Evolutionary conservation across 2,329 filamentous ascomycete species (phyloP).

Genomic region (Aspergillus glaucus): DNA sequence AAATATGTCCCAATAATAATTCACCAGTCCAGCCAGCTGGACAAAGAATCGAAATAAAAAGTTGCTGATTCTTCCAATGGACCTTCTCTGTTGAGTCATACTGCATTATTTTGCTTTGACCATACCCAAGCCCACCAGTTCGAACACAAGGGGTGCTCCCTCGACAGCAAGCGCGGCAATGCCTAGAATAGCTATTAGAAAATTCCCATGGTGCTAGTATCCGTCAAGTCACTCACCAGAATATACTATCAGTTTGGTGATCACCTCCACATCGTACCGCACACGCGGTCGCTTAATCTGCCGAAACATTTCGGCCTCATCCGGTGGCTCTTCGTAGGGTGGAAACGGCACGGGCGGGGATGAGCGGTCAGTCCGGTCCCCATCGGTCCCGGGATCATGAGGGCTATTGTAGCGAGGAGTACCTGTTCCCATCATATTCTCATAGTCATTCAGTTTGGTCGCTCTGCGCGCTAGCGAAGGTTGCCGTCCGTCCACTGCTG

Average conservation of each 20-base stretch:
- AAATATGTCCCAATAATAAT: neutral
- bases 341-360: slow-evolving; percentile 20
- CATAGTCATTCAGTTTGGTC: slow-evolving; percentile 56
- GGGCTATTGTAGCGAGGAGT: slow-evolving; percentile 32
- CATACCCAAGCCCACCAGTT: slow-evolving; percentile 34
- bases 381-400: slow-evolving; percentile 19
- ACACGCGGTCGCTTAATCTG: slow-evolving; percentile 79
- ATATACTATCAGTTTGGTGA: slow-evolving; percentile 95
- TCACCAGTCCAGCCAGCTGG: slow-evolving; percentile 6
- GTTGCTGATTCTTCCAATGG: neutral
- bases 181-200: slow-evolving; percentile 43
- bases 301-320: slow-evolving; percentile 76
- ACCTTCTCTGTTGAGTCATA: neutral
- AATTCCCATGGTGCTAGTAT: neutral
- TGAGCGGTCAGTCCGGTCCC: slow-evolving; percentile 21
- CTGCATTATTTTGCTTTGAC: slow-evolving; percentile 1
- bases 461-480: slow-evolving; percentile 39
- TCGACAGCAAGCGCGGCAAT: slow-evolving; percentile 79
- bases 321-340: slow-evolving; percentile 38
- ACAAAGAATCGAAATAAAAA: slow-evolving; percentile 3
- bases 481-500: slow-evolving; percentile 21
- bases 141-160: slow-evolving; percentile 66
- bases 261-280: slow-evolving; percentile 95
- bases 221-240: slow-evolving; percentile 55
- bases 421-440: slow-evolving; percentile 68